Percentiles rank a stretch among this genome's conserved stretches.
Conservation (phyloP, 2,329 filamentous ascomycete genomes). For the Apiospora phragmitis region DNA sequence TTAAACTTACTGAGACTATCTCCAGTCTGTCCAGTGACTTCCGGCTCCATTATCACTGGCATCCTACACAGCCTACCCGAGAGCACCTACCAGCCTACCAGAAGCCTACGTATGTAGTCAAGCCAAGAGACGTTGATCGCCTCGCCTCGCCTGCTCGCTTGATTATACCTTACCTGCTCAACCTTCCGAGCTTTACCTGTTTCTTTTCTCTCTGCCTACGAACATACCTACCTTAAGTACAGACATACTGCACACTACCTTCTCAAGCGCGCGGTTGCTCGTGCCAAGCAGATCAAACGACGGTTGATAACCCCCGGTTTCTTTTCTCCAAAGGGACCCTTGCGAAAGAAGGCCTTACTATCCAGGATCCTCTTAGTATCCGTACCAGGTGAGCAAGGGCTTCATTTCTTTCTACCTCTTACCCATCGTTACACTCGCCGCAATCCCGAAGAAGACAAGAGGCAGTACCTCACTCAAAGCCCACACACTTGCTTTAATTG, state of each 20-base stretch:
- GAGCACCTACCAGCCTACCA: neutral
- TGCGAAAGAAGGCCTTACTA: neutral
- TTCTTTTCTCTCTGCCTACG: neutral
- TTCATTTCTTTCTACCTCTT: slow-evolving; percentile 6
- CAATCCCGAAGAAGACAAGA: slow-evolving; percentile 3
- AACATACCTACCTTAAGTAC: neutral
- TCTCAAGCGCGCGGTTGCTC: neutral
- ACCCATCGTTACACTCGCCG: neutral
- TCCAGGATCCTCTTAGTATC: neutral
- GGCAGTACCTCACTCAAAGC: neutral
- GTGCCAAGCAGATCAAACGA: neutral
- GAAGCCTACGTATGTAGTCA: neutral
- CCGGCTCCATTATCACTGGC: neutral
- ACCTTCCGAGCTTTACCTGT: neutral
- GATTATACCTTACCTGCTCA: neutral
- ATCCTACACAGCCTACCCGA: slow-evolving; percentile 8
- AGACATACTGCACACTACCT: neutral
- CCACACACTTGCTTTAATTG: neutral
- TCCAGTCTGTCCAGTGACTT: neutral
- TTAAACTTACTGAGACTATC: neutral
- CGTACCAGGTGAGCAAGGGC: neutral
- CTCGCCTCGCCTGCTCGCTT: neutral
- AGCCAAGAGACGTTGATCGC: neutral
- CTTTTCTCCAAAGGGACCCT: neutral
- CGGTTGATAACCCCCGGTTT: neutral